phyloP scores from a whole-genome alignment of 2,329 filamentous ascomycete species.

The Aspergillus sp. region DNA sequence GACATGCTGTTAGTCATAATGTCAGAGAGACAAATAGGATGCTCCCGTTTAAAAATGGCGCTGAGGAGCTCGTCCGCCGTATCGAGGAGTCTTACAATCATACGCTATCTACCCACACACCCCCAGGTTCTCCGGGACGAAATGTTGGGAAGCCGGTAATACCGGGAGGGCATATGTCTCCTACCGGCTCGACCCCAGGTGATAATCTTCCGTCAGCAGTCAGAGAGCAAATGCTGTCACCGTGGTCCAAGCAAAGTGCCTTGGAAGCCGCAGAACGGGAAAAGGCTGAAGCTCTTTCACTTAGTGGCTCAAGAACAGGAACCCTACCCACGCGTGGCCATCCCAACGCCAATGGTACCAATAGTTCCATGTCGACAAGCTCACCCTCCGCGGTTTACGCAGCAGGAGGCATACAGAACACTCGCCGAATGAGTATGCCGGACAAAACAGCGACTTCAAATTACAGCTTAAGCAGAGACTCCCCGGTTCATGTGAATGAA shows the following conservation, averaged over 20 bases:
- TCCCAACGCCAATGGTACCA: constrained; percentile 30
- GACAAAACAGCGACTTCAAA: constrained; percentile 36
- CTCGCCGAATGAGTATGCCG: constrained; percentile 38
- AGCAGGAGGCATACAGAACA: constrained; percentile 29
- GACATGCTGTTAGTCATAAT: constrained; percentile 33
- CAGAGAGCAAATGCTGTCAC: constrained; percentile 71
- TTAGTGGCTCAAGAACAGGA: constrained; percentile 71
- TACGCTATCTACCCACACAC: constrained; percentile 61
- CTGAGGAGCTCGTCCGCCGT: constrained; percentile 68
- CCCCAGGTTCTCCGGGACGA: constrained; percentile 67
- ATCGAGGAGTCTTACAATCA: constrained; percentile 71
- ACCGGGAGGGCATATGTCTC: constrained; percentile 45
- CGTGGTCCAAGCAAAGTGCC: constrained; percentile 74
- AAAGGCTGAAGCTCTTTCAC: constrained; percentile 68
- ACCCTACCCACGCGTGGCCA: constrained; percentile 43
- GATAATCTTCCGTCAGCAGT: constrained; percentile 65
- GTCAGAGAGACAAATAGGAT: constrained; percentile 51
- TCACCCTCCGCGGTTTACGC: constrained; percentile 25
- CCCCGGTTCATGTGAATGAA: constrained; percentile 50
- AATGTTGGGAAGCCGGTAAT: constrained; percentile 63
- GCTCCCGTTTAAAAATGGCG: constrained; percentile 69
- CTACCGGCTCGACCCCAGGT: constrained; percentile 37
- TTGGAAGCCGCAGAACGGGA: constrained; percentile 66
- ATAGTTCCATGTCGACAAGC: constrained; percentile 30
- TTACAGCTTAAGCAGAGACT: constrained; percentile 43